These are phyloP conservation scores for Nadsonia starkeyi-henricii DNA, from an alignment of 1,139 yeast species.

Conservation along the genomic window DNA sequence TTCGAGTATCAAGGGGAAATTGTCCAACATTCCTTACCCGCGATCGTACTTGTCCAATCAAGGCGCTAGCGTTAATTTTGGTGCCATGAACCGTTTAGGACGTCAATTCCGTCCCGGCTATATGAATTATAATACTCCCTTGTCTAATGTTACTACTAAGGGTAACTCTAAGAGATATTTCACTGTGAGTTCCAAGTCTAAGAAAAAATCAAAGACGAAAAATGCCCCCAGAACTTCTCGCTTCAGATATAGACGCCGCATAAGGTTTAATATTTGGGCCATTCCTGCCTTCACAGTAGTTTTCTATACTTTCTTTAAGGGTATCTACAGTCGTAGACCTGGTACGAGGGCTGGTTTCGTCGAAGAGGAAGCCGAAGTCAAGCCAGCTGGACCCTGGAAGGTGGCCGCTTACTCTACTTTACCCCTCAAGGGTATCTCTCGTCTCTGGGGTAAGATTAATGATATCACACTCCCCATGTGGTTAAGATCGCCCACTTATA, in stretches of 20 bases:
- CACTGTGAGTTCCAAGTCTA: background rate
- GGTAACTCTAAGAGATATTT: background rate
- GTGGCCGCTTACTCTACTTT: conserved; percentile 79
- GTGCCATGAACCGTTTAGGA: too few relatives aligned
- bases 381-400: conserved; percentile 70
- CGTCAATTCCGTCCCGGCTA: background rate
- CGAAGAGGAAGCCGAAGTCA: conserved; percentile 25
- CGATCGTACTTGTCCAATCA: background rate
- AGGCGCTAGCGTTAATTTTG: background rate
- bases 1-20: background rate
- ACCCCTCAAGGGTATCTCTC: conserved; percentile 80
- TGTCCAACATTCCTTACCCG: background rate
- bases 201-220: background rate
- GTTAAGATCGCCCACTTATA: conserved; percentile 74
- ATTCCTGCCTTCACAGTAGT: background rate
- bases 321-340: background rate
- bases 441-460: conserved; percentile 90
- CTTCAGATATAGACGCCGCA: background rate
- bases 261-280: background rate
- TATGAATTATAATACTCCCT: background rate
- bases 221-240: background rate
- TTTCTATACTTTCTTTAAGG: background rate
- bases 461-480: conserved; percentile 74
- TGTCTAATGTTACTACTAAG: background rate
- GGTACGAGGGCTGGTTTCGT: background rate